Evolutionary conservation across 768 basidiomycete genomes (phyloP).

Genomic region (Tremella mesenterica): DNA sequence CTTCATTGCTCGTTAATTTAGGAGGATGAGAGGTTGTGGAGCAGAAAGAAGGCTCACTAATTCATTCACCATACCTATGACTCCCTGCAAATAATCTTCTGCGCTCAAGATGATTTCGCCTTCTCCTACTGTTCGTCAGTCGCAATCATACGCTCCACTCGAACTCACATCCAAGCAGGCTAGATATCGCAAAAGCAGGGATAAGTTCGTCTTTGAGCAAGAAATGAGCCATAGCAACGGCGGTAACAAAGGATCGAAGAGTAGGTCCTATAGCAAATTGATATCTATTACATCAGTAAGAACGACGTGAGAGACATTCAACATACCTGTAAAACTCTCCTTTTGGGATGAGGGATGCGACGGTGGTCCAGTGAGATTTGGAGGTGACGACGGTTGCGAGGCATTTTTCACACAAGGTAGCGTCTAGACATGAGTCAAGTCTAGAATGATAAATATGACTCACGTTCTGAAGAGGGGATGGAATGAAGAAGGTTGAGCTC

Average conservation of each 20-base stretch:
- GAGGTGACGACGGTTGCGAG: conserved; percentile 16
- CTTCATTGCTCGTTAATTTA: neutral
- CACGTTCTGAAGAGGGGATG: conserved; percentile 20
- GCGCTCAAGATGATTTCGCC: conserved; percentile 43
- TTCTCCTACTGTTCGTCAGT: conserved; percentile 3
- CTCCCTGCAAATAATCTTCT: conserved; percentile 48
- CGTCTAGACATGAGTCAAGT: conserved; percentile 9
- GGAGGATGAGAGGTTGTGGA: neutral
- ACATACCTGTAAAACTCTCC: conserved; percentile 44
- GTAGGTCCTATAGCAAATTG: conserved; percentile 25
- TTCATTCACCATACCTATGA: conserved; percentile 47
- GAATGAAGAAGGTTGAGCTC: conserved; percentile 33
- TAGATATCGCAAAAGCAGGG: conserved; percentile 33
- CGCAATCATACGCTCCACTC: neutral
- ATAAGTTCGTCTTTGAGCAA: conserved; percentile 42
- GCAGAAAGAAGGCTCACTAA: conserved; percentile 30
- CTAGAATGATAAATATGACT: conserved; percentile 5
- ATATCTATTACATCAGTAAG: conserved; percentile 9
- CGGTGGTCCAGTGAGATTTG: conserved; percentile 21
- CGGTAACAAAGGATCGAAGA: conserved; percentile 34
- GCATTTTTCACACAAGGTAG: conserved; percentile 18
- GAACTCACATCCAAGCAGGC: conserved; percentile 43
- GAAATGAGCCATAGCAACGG: conserved; percentile 41
- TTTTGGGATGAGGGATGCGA: conserved; percentile 39
- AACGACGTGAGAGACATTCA: neutral